Percentiles rank a stretch among this genome's conserved stretches.
Evolutionary conservation across 2,329 filamentous ascomycete genomes (phyloP).

Genomic region (Sporothrix pseudoabietina): DNA sequence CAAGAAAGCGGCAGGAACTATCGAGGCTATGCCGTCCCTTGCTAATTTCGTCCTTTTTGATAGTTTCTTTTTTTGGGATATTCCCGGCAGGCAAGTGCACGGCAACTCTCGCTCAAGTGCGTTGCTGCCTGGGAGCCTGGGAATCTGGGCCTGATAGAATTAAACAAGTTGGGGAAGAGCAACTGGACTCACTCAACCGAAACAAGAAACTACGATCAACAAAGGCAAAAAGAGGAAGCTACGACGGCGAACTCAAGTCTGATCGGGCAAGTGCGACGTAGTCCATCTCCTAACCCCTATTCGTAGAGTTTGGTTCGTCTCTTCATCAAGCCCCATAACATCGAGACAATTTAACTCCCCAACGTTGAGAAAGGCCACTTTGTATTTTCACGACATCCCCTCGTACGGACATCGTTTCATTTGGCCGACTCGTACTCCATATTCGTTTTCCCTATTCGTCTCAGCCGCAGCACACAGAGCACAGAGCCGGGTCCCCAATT

Average conservation of each 20-base stretch:
- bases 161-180: neutral
- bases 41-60: neutral
- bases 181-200: neutral
- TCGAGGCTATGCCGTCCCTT: neutral
- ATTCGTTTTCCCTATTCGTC: neutral
- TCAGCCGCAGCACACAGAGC: neutral
- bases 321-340: neutral
- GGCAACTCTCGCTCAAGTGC: neutral
- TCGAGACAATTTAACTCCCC: neutral
- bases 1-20: neutral
- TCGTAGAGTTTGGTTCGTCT: neutral
- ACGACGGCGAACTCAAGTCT: neutral
- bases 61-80: neutral
- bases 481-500: neutral
- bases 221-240: neutral
- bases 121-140: conserved; percentile 10
- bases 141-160: neutral
- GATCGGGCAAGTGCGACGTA: neutral
- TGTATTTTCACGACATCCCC: neutral
- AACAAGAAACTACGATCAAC: conserved; percentile 18
- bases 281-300: neutral
- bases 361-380: conserved; percentile 3
- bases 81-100: conserved; percentile 1
- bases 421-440: neutral
- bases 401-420: neutral